Conservation (phyloP, 2,329 filamentous ascomycete species). For the Fusarium liriodendri region DNA sequence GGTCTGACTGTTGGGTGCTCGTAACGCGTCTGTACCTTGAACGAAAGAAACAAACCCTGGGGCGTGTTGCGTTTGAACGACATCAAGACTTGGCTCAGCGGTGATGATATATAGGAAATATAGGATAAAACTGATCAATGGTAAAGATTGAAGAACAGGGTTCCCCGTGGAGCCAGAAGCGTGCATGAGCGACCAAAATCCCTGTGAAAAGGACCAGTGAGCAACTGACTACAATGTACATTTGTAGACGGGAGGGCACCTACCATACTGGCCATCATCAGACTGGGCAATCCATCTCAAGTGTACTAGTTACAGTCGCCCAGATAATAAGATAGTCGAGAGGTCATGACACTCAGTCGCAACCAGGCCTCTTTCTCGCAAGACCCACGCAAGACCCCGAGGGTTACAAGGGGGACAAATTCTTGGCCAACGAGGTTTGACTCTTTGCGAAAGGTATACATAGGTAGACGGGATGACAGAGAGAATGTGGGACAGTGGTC, state of each 20-base stretch:
- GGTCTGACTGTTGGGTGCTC: neutral
- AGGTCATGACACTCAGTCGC: too few relatives aligned
- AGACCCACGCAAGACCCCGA: neutral
- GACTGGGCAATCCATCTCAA: neutral
- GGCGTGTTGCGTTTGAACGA: neutral
- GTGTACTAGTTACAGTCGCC: too few relatives aligned
- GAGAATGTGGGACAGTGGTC: too few relatives aligned
- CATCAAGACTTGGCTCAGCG: neutral
- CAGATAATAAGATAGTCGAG: too few relatives aligned
- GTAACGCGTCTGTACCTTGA: neutral
- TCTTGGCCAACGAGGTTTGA: neutral
- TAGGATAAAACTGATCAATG: neutral
- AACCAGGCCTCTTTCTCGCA: neutral
- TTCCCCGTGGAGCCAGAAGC: neutral
- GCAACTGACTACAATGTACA: neutral
- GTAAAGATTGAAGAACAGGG: neutral
- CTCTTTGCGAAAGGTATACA: neutral
- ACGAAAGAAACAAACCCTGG: neutral
- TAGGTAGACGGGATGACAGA: neutral
- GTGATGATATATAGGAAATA: neutral
- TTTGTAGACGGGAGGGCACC: neutral
- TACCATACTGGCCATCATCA: neutral
- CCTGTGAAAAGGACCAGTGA: neutral
- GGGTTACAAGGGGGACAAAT: neutral
- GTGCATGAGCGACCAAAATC: neutral